phyloP scores from a whole-genome alignment of 768 basidiomycete species.

The Termitomyces sp. region DNA sequence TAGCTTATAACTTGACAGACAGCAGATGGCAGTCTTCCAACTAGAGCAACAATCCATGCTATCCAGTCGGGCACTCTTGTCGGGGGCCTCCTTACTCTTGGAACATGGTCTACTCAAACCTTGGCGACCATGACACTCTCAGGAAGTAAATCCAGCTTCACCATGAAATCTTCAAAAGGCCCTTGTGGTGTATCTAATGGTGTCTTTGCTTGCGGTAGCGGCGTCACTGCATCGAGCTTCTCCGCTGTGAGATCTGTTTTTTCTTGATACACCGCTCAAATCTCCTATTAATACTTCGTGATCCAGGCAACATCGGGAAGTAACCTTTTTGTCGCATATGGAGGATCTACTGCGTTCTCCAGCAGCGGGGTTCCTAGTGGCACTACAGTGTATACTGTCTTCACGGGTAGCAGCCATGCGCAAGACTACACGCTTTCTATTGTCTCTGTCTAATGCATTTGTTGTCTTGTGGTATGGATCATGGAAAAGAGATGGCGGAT shows the following conservation, averaged over 20 bases:
- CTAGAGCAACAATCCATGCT: slow-evolving; percentile 41
- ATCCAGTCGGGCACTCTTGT: slow-evolving; percentile 26
- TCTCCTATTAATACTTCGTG: background rate
- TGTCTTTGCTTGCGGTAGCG: slow-evolving; percentile 44
- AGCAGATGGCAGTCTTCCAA: slow-evolving; percentile 26
- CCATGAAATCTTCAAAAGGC: slow-evolving; percentile 55
- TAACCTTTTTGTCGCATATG: slow-evolving; percentile 41
- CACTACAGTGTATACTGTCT: slow-evolving; percentile 32
- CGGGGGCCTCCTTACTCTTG: slow-evolving; percentile 49
- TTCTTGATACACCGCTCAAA: background rate
- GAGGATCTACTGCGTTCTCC: slow-evolving; percentile 44
- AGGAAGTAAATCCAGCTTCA: slow-evolving; percentile 45
- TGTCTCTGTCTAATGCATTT: slow-evolving; percentile 22
- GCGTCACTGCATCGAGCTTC: slow-evolving; percentile 41
- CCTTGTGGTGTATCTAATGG: slow-evolving; percentile 45
- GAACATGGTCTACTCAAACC: slow-evolving; percentile 60
- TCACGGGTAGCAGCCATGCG: slow-evolving; percentile 25
- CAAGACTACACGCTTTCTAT: slow-evolving; percentile 34
- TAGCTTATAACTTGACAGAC: slow-evolving; percentile 6
- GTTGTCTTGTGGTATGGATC: too few relatives aligned
- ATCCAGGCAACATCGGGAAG: slow-evolving; percentile 41
- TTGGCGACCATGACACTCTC: slow-evolving; percentile 48
- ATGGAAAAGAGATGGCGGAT: too few relatives aligned
- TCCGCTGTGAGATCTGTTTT: slow-evolving; percentile 37
- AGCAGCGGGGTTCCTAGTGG: slow-evolving; percentile 51